These are phyloP conservation scores for Aegle marmelos DNA, from an alignment of 345 rosid genomes.

Conservation along the genomic window DNA sequence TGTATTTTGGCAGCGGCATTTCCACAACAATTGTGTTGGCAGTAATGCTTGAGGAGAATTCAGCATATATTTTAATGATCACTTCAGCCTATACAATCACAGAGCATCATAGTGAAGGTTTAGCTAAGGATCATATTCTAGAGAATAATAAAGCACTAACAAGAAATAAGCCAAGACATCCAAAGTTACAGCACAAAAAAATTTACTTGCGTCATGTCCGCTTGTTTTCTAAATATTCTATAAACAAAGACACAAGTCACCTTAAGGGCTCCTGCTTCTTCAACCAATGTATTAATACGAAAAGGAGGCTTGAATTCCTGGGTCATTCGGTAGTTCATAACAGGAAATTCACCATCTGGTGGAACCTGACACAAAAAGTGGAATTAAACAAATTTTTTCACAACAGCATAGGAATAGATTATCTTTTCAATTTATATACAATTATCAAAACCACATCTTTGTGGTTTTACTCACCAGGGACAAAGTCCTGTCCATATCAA, in stretches of 20 bases:
- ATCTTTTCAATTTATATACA: not conserved
- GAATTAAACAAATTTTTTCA: slow-evolving; percentile 6
- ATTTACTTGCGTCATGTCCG: not conserved
- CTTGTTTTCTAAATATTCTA: not conserved
- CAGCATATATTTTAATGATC: slow-evolving; percentile 76
- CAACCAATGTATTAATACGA: slow-evolving; percentile 82
- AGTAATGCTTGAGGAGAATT: slow-evolving; percentile 71
- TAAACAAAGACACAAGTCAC: slow-evolving; percentile 30
- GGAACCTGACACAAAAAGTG: slow-evolving; percentile 63
- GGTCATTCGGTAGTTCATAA: slow-evolving; percentile 98
- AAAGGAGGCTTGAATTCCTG: slow-evolving; percentile 99
- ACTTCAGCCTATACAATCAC: slow-evolving; percentile 77
- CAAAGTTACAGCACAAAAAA: not conserved
- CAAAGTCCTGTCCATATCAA: slow-evolving; percentile 84
- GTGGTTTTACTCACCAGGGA: slow-evolving; percentile 63
- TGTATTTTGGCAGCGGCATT: slow-evolving; percentile 93
- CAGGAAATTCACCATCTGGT: slow-evolving; percentile 99
- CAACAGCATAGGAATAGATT: not conserved
- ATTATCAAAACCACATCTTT: slow-evolving; percentile 6
- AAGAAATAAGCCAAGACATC: no score
- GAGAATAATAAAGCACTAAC: not conserved
- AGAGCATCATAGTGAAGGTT: not conserved
- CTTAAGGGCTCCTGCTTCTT: slow-evolving; percentile 94
- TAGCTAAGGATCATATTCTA: not conserved
- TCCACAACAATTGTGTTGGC: slow-evolving; percentile 81